Base-by-base conservation (phyloP, 1,284 basidiomycete genomes). In the Apiotrichum gracile region DNA sequence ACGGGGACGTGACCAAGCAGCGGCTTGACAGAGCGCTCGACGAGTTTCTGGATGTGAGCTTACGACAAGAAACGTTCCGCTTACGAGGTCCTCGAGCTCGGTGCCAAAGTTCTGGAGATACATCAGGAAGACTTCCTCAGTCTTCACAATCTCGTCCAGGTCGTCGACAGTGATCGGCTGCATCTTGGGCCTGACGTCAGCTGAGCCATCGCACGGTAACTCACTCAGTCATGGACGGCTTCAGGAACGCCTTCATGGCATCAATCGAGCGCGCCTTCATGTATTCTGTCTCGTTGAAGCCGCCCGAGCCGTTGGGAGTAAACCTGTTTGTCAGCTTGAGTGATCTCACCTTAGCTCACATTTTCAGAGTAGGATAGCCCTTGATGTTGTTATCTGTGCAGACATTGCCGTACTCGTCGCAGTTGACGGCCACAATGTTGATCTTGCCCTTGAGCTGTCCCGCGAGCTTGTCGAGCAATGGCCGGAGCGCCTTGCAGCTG, bases 401-500 rank as follows among this genome's bases (percentile, higher is more conserved):
- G 4, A 91, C 67, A 0, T 78, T 68, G 27, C 78, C 77, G 64
- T 91, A 76, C 0, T 79, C 82, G 21, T 93, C 91, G 64, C 91
- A 97, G 68, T 97, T 83, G 24, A 97, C 85, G 55, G 92, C 85
- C 1, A 84, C 89, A 12, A 97, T 77, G 45, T 81, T 86, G 34
- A 91, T 75, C 52, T 83, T 83, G 58, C 80, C 78, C 61, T 85
- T 80, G 79, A 91, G 82, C 33, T 77, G 75, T 37, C 75, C 72
- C 0, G 87, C 91, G 7, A 97, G 80, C 49, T 86, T 78, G 2
- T 77, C 77, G 85, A 90, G 94, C 0, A 77, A 76, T 74, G 61
- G 90, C 0, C 87, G 86, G 2, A 93, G 80, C 65, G 88, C 87
- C 77, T 92, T 91, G 80, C 91, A 93, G 56, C 74, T 76, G 54